phyloP scores from a whole-genome alignment of 1,139 yeast species.

The Yamadazyma songkhlaensis region DNA sequence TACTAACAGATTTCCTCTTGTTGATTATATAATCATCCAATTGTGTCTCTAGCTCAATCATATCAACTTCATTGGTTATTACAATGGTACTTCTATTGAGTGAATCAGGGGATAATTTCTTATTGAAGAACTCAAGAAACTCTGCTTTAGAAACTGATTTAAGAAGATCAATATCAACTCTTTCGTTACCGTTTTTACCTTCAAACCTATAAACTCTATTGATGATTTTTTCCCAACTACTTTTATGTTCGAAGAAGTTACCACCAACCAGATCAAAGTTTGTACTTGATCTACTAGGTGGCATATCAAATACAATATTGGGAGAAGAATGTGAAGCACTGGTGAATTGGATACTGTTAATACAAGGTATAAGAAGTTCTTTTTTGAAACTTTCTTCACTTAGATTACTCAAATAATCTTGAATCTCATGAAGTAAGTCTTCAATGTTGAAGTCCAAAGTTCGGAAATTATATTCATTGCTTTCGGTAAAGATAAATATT shows the following conservation, averaged over 20 bases:
- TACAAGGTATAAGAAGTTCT: conserved; percentile 32
- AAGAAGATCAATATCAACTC: conserved; percentile 27
- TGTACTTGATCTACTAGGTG: conserved; percentile 24
- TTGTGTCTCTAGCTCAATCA: background rate
- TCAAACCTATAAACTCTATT: conserved; percentile 38
- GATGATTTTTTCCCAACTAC: conserved; percentile 48
- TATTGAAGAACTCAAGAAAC: conserved; percentile 30
- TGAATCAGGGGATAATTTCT: conserved; percentile 35
- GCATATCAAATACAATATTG: conserved; percentile 19
- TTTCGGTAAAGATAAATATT: conserved; percentile 43
- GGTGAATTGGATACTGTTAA: conserved; percentile 17
- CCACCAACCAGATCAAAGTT: conserved; percentile 22
- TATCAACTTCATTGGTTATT: conserved; percentile 6
- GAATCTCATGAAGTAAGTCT: conserved; percentile 41
- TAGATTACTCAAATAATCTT: conserved; percentile 18
- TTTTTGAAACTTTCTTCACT: conserved; percentile 30
- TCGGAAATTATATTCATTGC: conserved; percentile 38
- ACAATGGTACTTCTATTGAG: conserved; percentile 26
- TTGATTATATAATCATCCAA: background rate
- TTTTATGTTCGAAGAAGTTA: conserved; percentile 38
- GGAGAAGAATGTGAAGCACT: conserved; percentile 13
- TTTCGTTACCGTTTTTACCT: conserved; percentile 30
- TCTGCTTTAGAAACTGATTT: conserved; percentile 21
- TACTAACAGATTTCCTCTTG: background rate
- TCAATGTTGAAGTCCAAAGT: conserved; percentile 44